Evolutionary conservation across 2,329 filamentous ascomycete genomes (phyloP).

Genomic region (Eurotiales sp.): DNA sequence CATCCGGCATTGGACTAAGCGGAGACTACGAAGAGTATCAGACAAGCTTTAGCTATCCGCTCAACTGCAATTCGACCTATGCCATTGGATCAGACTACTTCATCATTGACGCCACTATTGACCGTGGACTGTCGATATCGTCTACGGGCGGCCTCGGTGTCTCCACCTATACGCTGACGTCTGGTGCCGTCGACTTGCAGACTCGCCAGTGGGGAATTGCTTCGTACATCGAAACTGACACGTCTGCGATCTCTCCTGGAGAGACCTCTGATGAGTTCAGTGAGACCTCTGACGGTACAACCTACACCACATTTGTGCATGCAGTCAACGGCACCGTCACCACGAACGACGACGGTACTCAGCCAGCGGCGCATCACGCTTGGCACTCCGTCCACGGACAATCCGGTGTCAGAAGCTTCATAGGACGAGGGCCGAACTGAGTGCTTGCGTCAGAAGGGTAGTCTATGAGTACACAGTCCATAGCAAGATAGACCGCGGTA

Average conservation of each 20-base stretch:
- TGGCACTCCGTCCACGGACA: too few species aligned
- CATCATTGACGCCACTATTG: constrained; percentile 47
- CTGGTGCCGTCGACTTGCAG: constrained; percentile 23
- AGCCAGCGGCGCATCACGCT: too few species aligned
- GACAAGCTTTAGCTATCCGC: constrained; percentile 55
- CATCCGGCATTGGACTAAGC: constrained; percentile 28
- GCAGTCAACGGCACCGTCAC: constrained; percentile 27
- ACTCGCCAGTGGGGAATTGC: constrained; percentile 29
- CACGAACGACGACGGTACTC: constrained; percentile 15
- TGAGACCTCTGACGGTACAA: constrained; percentile 19
- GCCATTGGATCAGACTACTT: constrained; percentile 46
- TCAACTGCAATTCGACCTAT: constrained; percentile 55
- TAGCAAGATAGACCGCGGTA: too few species aligned
- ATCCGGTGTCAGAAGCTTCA: constrained; percentile 28
- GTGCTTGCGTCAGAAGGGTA: not conserved
- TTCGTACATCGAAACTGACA: constrained; percentile 21
- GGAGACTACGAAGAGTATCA: constrained; percentile 31
- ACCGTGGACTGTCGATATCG: constrained; percentile 46
- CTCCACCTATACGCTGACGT: constrained; percentile 58
- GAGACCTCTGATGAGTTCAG: constrained; percentile 28
- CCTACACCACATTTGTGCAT: constrained; percentile 22
- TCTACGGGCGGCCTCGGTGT: constrained; percentile 42
- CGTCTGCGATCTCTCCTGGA: constrained; percentile 23
- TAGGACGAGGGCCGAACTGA: constrained; percentile 30
- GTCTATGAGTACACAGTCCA: too few species aligned